phyloP scores from a whole-genome alignment of 2,329 filamentous ascomycete genomes.

The Talaromyces sp. region DNA sequence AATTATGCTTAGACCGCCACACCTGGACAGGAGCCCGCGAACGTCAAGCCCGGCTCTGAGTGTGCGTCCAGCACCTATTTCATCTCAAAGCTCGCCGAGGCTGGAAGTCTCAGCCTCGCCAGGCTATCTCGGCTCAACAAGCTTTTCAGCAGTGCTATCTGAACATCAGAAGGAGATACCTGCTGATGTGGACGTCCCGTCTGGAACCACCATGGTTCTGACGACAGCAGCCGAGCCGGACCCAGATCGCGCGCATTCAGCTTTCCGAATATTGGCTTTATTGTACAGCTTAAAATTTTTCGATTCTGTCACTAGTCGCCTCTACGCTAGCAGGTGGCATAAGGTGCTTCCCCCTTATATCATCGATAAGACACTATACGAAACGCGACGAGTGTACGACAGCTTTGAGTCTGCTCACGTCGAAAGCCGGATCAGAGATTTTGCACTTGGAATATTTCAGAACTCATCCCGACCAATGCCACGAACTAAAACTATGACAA shows the following conservation, averaged over 20 bases:
- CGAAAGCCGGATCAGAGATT: slow-evolving; percentile 26
- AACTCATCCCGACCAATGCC: slow-evolving; percentile 29
- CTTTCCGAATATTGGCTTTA: slow-evolving; percentile 29
- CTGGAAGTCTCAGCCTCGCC: slow-evolving; percentile 27
- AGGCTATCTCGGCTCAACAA: slow-evolving; percentile 36
- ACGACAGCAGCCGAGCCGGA: slow-evolving; percentile 20
- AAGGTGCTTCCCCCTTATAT: slow-evolving; percentile 26
- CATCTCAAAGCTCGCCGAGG: slow-evolving; percentile 4
- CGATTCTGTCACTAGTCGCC: slow-evolving; percentile 27
- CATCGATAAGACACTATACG: slow-evolving; percentile 27
- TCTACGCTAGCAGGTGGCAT: slow-evolving; percentile 24
- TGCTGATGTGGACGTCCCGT: slow-evolving; percentile 27
- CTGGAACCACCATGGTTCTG: slow-evolving; percentile 18
- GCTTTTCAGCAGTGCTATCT: slow-evolving; percentile 33
- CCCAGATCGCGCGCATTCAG: slow-evolving; percentile 29
- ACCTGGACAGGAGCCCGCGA: not conserved
- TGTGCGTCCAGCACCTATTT: slow-evolving; percentile 7
- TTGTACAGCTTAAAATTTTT: slow-evolving; percentile 28
- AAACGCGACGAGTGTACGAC: slow-evolving; percentile 27
- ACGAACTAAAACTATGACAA: slow-evolving; percentile 27
- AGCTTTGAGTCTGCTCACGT: slow-evolving; percentile 24
- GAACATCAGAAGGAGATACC: slow-evolving; percentile 34
- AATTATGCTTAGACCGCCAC: not conserved
- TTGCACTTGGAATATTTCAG: slow-evolving; percentile 30
- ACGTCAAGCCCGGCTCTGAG: slow-evolving; percentile 11